These are phyloP conservation scores for Coemansia nantahalensis DNA, from an alignment of 192 early-diverging fungal species.

Conservation along the genomic window DNA sequence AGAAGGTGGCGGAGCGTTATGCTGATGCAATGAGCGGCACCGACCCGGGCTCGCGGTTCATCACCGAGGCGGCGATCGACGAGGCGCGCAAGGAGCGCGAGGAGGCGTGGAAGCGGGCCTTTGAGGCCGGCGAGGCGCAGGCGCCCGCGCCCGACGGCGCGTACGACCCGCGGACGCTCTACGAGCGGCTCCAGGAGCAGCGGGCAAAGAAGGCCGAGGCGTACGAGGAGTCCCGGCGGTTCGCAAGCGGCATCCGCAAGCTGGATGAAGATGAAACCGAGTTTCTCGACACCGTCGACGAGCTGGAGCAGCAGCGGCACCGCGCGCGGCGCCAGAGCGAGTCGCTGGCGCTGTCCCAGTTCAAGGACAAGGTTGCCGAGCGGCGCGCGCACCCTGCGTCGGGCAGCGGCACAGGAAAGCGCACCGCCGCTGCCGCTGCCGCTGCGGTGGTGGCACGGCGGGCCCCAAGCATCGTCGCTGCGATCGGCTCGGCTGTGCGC, in stretches of 20 bases:
- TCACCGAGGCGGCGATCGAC: conserved; percentile 30
- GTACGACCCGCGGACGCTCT: conserved; percentile 73
- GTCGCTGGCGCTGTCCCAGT: conserved; percentile 15
- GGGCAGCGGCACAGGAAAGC: not conserved
- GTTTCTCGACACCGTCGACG: conserved; percentile 60
- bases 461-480: not conserved
- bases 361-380: conserved; percentile 22
- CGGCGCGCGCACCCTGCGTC: not conserved
- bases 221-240: conserved; percentile 54
- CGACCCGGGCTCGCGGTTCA: conserved; percentile 37
- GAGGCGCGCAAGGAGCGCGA: conserved; percentile 41
- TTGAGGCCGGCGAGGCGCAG: conserved; percentile 6
- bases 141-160: conserved; percentile 9
- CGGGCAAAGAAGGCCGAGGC: conserved; percentile 61
- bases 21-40: conserved; percentile 13
- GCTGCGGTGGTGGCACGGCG: no score
- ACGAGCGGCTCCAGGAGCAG: conserved; percentile 73
- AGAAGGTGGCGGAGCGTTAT: no score
- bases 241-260: conserved; percentile 58
- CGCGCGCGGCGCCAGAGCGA: conserved; percentile 11
- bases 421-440: no score
- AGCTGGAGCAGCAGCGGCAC: conserved; percentile 18
- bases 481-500: not conserved
- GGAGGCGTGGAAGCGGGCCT: conserved; percentile 36
- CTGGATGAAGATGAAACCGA: conserved; percentile 70